phyloP scores from a whole-genome alignment of 345 rosid species.

The Euphorbia peplus region DNA sequence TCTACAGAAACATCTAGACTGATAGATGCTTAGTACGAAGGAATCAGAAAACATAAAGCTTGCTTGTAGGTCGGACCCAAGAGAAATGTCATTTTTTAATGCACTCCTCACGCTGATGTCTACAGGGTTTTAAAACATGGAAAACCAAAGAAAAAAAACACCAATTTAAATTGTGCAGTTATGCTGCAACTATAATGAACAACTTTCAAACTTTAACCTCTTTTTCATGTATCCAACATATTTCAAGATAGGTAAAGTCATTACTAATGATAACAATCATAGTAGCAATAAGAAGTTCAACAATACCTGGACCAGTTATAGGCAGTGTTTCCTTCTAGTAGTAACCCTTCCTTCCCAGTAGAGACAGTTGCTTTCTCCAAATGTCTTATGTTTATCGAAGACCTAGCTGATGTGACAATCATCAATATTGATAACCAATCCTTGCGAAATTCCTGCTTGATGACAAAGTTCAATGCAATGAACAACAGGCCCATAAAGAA shows the following conservation, averaged over 20 bases:
- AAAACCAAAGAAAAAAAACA: background rate
- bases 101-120: background rate
- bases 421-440: conserved; percentile 93
- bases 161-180: no score
- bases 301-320: conserved; percentile 95
- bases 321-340: conserved; percentile 98
- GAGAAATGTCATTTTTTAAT: background rate
- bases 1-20: background rate
- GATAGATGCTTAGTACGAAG: background rate
- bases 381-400: conserved; percentile 93
- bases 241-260: background rate
- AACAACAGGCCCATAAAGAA: conserved; percentile 7
- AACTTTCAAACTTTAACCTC: background rate
- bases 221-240: background rate
- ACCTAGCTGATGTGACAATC: conserved; percentile 95
- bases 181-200: background rate
- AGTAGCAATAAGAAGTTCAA: conserved; percentile 15
- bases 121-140: background rate
- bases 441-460: conserved; percentile 86
- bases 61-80: background rate
- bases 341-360: conserved; percentile 96
- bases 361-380: conserved; percentile 98
- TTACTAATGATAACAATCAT: conserved; percentile 3
- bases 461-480: conserved; percentile 10
- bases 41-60: background rate